A percentile compares a stretch with the other conserved stretches of the same genome.
These are phyloP conservation scores for Linanthus parryae DNA, from an alignment of 148 eudicot genomes.

Conservation along the genomic window DNA sequence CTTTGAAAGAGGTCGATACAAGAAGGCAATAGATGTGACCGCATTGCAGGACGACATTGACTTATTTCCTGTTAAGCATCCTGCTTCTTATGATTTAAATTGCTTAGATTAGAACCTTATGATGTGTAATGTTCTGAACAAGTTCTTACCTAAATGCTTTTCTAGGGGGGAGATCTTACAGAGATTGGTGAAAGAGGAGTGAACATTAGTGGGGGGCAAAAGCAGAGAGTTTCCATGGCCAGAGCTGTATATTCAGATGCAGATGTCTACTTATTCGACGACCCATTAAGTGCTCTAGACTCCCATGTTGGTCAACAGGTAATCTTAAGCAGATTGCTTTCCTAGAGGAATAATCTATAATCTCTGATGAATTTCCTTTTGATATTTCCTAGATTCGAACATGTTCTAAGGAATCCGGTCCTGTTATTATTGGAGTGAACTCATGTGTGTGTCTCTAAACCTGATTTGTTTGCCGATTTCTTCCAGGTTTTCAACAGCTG, in stretches of 20 bases:
- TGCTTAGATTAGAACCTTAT: no score
- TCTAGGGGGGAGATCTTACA: conserved; percentile 47
- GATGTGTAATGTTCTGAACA: no score
- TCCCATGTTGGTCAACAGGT: conserved; percentile 58
- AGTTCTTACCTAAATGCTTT: no score
- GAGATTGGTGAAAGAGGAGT: conserved; percentile 73
- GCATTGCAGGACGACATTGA: conserved; percentile 47
- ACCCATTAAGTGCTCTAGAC: conserved; percentile 58
- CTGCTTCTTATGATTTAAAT: no score
- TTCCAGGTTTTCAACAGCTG: conserved; percentile 48
- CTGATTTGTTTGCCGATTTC: no score
- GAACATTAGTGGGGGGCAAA: conserved; percentile 61
- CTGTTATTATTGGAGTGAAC: no score
- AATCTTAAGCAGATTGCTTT: no score
- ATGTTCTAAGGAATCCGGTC: no score
- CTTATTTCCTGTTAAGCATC: conserved; percentile 39
- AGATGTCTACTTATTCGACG: conserved; percentile 58
- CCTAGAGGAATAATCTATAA: no score
- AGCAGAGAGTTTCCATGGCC: conserved; percentile 61
- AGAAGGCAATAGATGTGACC: conserved; percentile 45
- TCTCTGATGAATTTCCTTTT: no score
- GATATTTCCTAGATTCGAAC: no score
- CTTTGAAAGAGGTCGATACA: conserved; percentile 33
- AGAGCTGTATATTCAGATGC: conserved; percentile 56
- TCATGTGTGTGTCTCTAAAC: no score